phyloP scores from a whole-genome alignment of 805 yeast species.

The Ogataea methylovora region DNA sequence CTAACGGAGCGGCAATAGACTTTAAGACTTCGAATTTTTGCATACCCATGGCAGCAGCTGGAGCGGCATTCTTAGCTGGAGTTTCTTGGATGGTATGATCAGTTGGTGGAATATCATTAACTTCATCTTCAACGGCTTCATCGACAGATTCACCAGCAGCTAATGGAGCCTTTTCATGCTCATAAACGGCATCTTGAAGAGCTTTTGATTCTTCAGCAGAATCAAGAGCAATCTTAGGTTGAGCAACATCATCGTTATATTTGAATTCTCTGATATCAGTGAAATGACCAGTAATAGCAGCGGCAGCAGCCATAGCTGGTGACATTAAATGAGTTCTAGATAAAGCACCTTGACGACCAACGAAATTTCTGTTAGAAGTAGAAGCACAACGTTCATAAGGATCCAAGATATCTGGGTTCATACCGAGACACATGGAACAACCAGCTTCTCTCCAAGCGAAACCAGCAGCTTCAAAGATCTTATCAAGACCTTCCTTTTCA shows the following conservation, averaged over 20 bases:
- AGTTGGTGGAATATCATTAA: constrained; percentile 57
- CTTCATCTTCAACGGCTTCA: constrained; percentile 39
- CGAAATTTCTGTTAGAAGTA: constrained; percentile 96
- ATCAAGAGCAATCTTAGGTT: constrained; percentile 45
- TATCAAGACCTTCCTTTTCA: constrained; percentile 89
- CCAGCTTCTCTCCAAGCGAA: constrained; percentile 99
- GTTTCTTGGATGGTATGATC: constrained; percentile 33
- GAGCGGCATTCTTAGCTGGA: constrained; percentile 18
- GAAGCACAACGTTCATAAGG: constrained; percentile 98
- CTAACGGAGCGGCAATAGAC: constrained; percentile 90
- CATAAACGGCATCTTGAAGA: constrained; percentile 63
- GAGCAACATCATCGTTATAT: constrained; percentile 48
- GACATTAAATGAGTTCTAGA: constrained; percentile 97
- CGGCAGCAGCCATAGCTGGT: constrained; percentile 99
- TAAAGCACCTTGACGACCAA: constrained; percentile 96
- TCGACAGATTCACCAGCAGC: constrained; percentile 41
- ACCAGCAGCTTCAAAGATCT: constrained; percentile 85
- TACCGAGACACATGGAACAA: constrained; percentile 98
- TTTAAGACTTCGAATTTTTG: constrained; percentile 68
- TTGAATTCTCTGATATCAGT: constrained; percentile 82
- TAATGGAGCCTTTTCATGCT: constrained; percentile 55
- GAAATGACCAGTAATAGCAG: constrained; percentile 86
- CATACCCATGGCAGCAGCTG: constrained; percentile 46
- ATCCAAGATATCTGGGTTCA: constrained; percentile 95
- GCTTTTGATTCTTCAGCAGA: constrained; percentile 44